Percentiles rank a stretch among this genome's conserved stretches.
Evolutionary conservation across 2,329 filamentous ascomycete genomes (phyloP).

Genomic region (Fusarium tricinctum): DNA sequence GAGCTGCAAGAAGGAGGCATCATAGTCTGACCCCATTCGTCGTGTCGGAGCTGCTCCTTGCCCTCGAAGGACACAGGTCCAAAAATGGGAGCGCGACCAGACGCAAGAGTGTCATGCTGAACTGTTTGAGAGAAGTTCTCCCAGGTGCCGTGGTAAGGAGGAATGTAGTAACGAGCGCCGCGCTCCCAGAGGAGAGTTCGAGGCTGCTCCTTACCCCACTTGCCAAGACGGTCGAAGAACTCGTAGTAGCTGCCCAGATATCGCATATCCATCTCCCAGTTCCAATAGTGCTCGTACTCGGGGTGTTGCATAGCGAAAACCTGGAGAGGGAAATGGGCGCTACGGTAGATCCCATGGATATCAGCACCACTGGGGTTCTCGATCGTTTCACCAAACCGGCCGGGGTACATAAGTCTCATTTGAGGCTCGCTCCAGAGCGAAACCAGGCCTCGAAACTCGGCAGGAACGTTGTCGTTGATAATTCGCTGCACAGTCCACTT

Average conservation of each 20-base stretch:
- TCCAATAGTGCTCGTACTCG: conserved; percentile 77
- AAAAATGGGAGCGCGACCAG: conserved; percentile 72
- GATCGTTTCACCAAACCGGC: conserved; percentile 77
- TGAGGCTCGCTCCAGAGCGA: conserved; percentile 88
- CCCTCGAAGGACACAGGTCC: conserved; percentile 72
- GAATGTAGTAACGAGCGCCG: conserved; percentile 82
- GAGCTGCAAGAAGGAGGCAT: conserved; percentile 69
- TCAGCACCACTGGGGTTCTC: conserved; percentile 69
- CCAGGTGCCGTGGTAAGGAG: conserved; percentile 77
- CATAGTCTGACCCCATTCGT: conserved; percentile 66
- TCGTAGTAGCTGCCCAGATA: conserved; percentile 78
- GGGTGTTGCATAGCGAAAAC: conserved; percentile 74
- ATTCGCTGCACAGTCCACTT: conserved; percentile 79
- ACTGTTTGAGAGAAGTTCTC: conserved; percentile 78
- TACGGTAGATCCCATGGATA: conserved; percentile 78
- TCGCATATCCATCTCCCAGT: conserved; percentile 78
- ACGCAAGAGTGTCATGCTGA: conserved; percentile 68
- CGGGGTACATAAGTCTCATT: conserved; percentile 82
- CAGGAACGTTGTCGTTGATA: conserved; percentile 74
- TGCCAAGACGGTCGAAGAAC: conserved; percentile 75
- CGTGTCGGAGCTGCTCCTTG: conserved; percentile 62
- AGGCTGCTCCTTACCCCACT: conserved; percentile 77
- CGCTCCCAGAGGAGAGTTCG: conserved; percentile 84
- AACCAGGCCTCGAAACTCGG: conserved; percentile 84
- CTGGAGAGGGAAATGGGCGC: conserved; percentile 73